Conservation (phyloP, 225 moss, liverwort and hornwort genomes). For the Polytrichum commune region DNA sequence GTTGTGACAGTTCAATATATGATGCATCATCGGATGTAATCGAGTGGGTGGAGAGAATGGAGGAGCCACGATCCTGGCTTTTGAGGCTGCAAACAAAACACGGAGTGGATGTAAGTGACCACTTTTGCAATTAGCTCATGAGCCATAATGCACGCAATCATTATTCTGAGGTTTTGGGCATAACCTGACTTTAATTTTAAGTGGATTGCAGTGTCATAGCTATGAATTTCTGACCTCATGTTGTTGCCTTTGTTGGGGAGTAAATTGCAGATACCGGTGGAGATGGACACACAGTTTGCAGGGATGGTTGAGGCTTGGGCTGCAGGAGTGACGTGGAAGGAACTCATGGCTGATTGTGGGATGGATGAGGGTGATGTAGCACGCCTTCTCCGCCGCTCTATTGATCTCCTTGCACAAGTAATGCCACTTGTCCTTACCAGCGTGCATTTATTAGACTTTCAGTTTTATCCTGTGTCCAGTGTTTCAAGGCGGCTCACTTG, state of each 20-base stretch:
- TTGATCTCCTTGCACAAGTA: constrained; percentile 89
- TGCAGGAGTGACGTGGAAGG: constrained; percentile 94
- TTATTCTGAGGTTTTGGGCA: too few relatives aligned
- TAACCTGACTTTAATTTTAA: too few relatives aligned
- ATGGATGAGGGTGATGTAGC: constrained; percentile 99
- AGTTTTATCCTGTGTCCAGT: neutral
- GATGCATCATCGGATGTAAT: constrained; percentile 69
- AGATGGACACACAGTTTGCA: constrained; percentile 79
- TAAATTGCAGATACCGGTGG: constrained; percentile 54
- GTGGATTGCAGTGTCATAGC: too few relatives aligned
- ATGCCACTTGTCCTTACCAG: neutral
- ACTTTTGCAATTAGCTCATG: too few relatives aligned
- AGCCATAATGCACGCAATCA: too few relatives aligned
- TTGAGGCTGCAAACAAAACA: constrained; percentile 57
- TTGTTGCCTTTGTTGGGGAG: too few relatives aligned
- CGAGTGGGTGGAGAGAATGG: constrained; percentile 71
- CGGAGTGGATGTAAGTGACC: constrained; percentile 48
- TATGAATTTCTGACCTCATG: too few relatives aligned
- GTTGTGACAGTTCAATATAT: constrained; percentile 54
- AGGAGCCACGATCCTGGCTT: constrained; percentile 54
- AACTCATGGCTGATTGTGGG: constrained; percentile 82
- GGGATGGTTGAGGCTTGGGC: constrained; percentile 98
- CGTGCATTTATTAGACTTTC: neutral
- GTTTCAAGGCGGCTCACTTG: too few relatives aligned
- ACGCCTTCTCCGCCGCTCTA: constrained; percentile 86